phyloP scores from a whole-genome alignment of 345 rosid genomes.

The Barbarea vulgaris region DNA sequence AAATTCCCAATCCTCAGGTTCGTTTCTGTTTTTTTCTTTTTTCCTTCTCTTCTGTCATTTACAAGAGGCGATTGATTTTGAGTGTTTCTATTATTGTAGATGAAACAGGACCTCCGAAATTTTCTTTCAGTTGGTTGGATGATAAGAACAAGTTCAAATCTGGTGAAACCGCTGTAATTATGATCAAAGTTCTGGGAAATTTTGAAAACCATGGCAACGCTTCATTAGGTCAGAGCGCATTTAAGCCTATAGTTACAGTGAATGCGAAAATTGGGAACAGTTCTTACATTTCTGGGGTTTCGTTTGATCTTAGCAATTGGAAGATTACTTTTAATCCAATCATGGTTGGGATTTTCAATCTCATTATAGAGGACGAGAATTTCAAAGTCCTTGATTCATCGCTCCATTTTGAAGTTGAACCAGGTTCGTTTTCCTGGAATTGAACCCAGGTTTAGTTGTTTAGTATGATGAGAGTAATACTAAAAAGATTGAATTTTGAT shows the following conservation, averaged over 20 bases:
- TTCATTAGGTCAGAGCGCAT: slow-evolving; percentile 48
- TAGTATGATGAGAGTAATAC: too few species aligned
- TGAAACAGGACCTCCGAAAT: slow-evolving; percentile 47
- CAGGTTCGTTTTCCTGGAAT: slow-evolving; percentile 58
- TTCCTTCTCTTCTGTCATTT: not conserved
- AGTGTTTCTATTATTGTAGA: slow-evolving; percentile 42
- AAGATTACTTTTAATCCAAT: slow-evolving; percentile 66
- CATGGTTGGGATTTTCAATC: slow-evolving; percentile 58
- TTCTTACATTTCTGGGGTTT: slow-evolving; percentile 66
- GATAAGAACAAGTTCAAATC: slow-evolving; percentile 63
- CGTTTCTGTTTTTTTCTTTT: not conserved
- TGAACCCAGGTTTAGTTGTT: too few species aligned
- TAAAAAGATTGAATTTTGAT: too few species aligned
- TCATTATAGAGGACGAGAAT: slow-evolving; percentile 56
- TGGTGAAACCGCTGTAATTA: slow-evolving; percentile 59
- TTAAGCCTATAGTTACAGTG: slow-evolving; percentile 60
- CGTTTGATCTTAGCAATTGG: slow-evolving; percentile 51
- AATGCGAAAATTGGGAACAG: slow-evolving; percentile 78
- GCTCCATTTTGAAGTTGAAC: slow-evolving; percentile 63
- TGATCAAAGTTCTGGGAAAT: slow-evolving; percentile 57
- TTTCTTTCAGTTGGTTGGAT: slow-evolving; percentile 80
- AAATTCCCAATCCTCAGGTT: slow-evolving; percentile 38
- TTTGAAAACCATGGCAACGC: slow-evolving; percentile 49
- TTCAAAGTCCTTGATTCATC: slow-evolving; percentile 81
- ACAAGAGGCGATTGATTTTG: not conserved